Percentiles rank a stretch among this genome's conserved stretches.
Evolutionary conservation across 2,329 filamentous ascomycete genomes (phyloP).

Genomic region (Pseudogymnoascus verrucosus): DNA sequence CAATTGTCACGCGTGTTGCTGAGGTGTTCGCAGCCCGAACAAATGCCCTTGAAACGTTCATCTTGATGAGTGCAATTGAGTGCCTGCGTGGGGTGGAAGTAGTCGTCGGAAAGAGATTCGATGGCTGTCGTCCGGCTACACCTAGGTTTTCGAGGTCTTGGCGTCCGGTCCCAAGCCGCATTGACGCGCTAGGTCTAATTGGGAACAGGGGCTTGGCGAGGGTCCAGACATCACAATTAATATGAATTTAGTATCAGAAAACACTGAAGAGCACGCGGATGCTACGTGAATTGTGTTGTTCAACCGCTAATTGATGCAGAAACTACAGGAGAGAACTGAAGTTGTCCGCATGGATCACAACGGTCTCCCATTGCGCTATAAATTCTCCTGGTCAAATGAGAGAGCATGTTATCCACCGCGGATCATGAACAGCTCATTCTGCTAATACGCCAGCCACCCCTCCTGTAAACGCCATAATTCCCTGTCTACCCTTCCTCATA

Average conservation of each 20-base stretch:
- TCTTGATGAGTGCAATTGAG: constrained; percentile 25
- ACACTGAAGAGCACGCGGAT: neutral
- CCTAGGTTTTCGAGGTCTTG: constrained; percentile 14
- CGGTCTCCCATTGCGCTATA: neutral
- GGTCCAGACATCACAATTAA: neutral
- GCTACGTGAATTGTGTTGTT: no score
- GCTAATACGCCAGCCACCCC: neutral
- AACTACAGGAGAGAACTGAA: neutral
- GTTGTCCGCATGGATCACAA: neutral
- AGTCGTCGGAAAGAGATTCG: constrained; percentile 10
- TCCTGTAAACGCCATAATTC: constrained; percentile 21
- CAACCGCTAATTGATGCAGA: neutral
- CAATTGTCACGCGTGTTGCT: constrained; percentile 21
- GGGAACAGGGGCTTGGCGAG: neutral
- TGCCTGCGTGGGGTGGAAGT: constrained; percentile 15
- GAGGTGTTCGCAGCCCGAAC: constrained; percentile 25
- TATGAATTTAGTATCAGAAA: neutral
- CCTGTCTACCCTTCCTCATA: constrained; percentile 14
- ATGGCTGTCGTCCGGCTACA: constrained; percentile 11
- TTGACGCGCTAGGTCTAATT: neutral
- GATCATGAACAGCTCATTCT: neutral
- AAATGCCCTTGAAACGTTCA: constrained; percentile 26
- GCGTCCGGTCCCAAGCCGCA: constrained; percentile 7
- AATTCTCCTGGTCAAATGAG: neutral
- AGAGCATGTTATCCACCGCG: neutral